phyloP scores from a whole-genome alignment of 1,284 basidiomycete genomes.

The Leccinum pachyderme region DNA sequence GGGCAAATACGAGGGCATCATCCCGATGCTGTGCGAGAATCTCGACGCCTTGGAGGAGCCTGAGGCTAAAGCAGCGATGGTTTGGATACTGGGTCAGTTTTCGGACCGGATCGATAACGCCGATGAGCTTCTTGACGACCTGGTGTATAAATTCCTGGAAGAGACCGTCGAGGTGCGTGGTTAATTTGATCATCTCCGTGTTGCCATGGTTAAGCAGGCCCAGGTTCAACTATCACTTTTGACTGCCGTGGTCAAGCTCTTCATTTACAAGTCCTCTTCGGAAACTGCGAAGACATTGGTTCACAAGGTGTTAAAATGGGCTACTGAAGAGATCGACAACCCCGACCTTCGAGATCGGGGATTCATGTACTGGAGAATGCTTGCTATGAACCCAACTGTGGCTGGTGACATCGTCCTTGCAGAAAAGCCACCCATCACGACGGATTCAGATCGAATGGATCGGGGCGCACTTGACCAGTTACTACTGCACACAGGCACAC shows the following conservation, averaged over 20 bases:
- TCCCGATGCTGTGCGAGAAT: conserved; percentile 89
- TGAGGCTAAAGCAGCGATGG: conserved; percentile 94
- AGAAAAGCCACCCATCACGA: conserved; percentile 96
- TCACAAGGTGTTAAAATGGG: conserved; percentile 94
- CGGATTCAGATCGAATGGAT: conserved; percentile 97
- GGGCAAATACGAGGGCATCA: conserved; percentile 93
- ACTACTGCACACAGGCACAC: conserved; percentile 76
- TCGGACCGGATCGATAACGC: conserved; percentile 95
- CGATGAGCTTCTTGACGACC: conserved; percentile 92
- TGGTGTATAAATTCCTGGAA: conserved; percentile 89
- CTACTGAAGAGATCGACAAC: conserved; percentile 96
- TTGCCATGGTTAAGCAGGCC: background rate
- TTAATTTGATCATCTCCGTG: background rate
- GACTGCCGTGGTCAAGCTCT: conserved; percentile 95
- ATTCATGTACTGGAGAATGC: conserved; percentile 99
- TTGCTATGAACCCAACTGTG: conserved; percentile 89
- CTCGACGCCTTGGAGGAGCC: conserved; percentile 93
- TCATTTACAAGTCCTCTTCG: conserved; percentile 87
- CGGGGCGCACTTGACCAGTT: conserved; percentile 91
- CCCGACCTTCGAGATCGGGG: conserved; percentile 96
- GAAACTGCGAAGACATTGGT: conserved; percentile 89
- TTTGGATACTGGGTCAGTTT: conserved; percentile 99
- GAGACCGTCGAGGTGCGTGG: conserved; percentile 82
- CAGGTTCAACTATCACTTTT: conserved; percentile 95
- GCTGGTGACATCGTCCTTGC: conserved; percentile 92